A percentile compares a stretch with the other conserved stretches of the same genome.
These are phyloP conservation scores for Neurospora hispaniola DNA, from an alignment of 495 filamentous ascomycete species.

Conservation along the genomic window DNA sequence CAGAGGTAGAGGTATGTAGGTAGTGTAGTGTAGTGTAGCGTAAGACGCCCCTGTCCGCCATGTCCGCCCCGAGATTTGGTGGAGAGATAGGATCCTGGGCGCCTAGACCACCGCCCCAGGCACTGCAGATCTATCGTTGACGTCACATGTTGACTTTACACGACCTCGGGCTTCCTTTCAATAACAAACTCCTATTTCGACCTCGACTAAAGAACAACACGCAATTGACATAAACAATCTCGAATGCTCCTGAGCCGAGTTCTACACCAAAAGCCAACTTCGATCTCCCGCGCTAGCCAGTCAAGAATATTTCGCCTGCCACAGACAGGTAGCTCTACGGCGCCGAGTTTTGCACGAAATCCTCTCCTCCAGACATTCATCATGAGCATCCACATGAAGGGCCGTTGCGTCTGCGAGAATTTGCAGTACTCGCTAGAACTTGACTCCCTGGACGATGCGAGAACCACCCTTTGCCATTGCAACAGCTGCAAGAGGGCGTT, in stretches of 20 bases:
- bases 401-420: conserved; percentile 13
- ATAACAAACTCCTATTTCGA: neutral
- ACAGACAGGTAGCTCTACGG: no score
- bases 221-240: neutral
- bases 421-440: conserved; percentile 14
- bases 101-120: neutral
- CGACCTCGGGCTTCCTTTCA: neutral
- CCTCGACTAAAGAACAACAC: neutral
- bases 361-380: neutral
- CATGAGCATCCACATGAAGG: conserved; percentile 12
- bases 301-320: neutral
- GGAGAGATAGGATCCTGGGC: neutral
- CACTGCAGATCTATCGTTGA: neutral
- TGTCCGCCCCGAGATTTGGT: neutral
- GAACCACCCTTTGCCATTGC: conserved; percentile 58
- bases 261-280: neutral
- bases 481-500: conserved; percentile 53
- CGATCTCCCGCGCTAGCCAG: neutral
- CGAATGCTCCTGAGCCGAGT: neutral
- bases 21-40: no score
- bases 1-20: no score
- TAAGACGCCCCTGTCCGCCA: neutral
- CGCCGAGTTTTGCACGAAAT: neutral
- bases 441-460: conserved; percentile 28
- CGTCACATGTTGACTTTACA: neutral